A percentile compares a stretch with the other conserved stretches of the same genome.
phyloP scores from a whole-genome alignment of 208 protist genomes.

The Wallacemonas rigidus region DNA sequence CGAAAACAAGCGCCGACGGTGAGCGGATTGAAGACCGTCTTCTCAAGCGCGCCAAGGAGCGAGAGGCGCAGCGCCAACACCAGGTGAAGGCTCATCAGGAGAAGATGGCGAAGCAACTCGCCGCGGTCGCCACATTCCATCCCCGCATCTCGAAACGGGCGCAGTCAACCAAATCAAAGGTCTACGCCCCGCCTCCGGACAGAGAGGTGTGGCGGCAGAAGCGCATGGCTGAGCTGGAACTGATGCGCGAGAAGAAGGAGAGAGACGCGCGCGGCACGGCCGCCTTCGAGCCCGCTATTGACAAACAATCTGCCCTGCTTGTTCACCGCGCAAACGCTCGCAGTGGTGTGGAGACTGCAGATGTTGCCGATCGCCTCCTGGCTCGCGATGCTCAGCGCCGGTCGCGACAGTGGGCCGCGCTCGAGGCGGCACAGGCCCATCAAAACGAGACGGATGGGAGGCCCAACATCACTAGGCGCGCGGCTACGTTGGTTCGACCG shows the following conservation, averaged over 20 bases:
- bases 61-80: slow-evolving; percentile 14
- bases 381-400: slow-evolving; percentile 16
- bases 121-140: slow-evolving; percentile 38
- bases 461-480: slow-evolving; percentile 54
- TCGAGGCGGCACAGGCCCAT: background rate
- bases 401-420: slow-evolving; percentile 2
- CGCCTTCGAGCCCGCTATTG: slow-evolving; percentile 38
- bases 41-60: slow-evolving; percentile 51
- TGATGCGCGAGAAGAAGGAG: slow-evolving; percentile 12
- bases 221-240: slow-evolving; percentile 30
- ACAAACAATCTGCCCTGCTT: slow-evolving; percentile 48
- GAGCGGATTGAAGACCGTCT: slow-evolving; percentile 62
- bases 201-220: slow-evolving; percentile 29
- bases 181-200: slow-evolving; percentile 25
- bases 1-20: background rate
- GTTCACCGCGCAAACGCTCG: slow-evolving; percentile 34
- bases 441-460: slow-evolving; percentile 16
- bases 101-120: slow-evolving; percentile 43
- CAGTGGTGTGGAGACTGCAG: slow-evolving; percentile 29
- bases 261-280: slow-evolving; percentile 30
- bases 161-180: slow-evolving; percentile 37
- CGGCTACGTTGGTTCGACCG: slow-evolving; percentile 48
- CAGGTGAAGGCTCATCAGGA: slow-evolving; percentile 29
- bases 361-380: slow-evolving; percentile 30
- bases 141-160: slow-evolving; percentile 59